Evolutionary conservation across 257 asterid genomes (phyloP).

Genomic region (Ilex aquifolium): DNA sequence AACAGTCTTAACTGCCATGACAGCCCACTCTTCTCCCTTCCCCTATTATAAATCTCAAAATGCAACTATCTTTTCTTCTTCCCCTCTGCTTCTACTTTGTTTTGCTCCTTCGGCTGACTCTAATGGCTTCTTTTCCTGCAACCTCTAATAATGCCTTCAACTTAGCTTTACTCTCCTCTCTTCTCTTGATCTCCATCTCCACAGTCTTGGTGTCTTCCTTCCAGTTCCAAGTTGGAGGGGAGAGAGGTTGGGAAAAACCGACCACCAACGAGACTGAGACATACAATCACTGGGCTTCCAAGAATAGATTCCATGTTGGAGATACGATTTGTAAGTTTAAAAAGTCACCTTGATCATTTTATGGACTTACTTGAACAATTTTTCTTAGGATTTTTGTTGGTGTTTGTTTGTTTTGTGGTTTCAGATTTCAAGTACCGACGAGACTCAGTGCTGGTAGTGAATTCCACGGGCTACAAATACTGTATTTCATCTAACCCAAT

Average conservation of each 20-base stretch:
- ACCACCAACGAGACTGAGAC: conserved; percentile 52
- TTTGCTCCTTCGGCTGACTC: neutral
- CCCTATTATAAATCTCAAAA: neutral
- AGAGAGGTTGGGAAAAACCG: conserved; percentile 51
- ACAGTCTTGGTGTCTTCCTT: conserved; percentile 19
- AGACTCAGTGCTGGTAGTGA: conserved; percentile 64
- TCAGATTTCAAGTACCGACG: conserved; percentile 56
- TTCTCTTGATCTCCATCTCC: conserved; percentile 19
- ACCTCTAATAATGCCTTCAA: conserved; percentile 7
- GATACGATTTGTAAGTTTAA: conserved; percentile 49
- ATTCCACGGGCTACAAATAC: conserved; percentile 31
- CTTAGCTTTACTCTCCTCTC: conserved; percentile 15
- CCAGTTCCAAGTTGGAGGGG: conserved; percentile 53
- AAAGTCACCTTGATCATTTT: neutral
- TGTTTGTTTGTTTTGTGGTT: neutral
- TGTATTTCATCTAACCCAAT: conserved; percentile 54
- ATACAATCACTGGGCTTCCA: conserved; percentile 74
- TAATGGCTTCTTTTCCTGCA: conserved; percentile 29
- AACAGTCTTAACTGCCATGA: conserved; percentile 7
- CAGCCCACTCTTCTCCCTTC: neutral
- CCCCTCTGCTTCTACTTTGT: neutral
- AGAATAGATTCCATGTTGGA: conserved; percentile 56
- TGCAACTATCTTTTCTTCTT: neutral
- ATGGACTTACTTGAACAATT: neutral
- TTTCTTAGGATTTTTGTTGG: neutral